phyloP scores from a whole-genome alignment of 345 rosid genomes.

The Diplotaxis tenuifolia region DNA sequence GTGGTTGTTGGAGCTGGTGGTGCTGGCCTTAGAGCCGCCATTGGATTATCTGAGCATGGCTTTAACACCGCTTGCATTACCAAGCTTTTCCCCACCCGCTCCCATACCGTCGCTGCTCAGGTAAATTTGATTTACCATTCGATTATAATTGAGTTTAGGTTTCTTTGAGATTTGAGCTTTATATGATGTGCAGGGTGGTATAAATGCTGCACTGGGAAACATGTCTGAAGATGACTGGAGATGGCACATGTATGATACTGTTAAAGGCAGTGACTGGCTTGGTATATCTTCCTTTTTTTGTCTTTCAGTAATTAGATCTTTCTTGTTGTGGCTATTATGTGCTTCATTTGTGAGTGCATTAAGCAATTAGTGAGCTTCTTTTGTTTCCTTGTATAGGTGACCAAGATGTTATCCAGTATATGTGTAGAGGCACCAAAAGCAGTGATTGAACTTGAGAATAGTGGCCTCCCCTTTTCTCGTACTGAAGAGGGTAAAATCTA shows the following conservation, averaged over 20 bases:
- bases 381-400: constrained; percentile 57
- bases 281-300: constrained; percentile 13
- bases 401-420: constrained; percentile 94
- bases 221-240: constrained; percentile 99
- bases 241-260: constrained; percentile 99
- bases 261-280: constrained; percentile 99
- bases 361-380: constrained; percentile 4
- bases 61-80: constrained; percentile 97
- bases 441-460: constrained; percentile 91
- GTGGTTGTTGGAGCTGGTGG: constrained; percentile 99
- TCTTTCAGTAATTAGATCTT: not conserved
- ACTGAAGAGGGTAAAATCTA: constrained; percentile 93
- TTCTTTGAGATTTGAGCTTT: constrained; percentile 10
- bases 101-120: constrained; percentile 99
- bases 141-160: not conserved
- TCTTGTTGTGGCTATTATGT: not conserved
- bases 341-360: not conserved
- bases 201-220: constrained; percentile 96
- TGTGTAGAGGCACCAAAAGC: constrained; percentile 99
- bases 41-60: constrained; percentile 97
- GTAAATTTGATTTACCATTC: not conserved
- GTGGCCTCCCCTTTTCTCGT: constrained; percentile 92
- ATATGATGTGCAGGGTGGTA: constrained; percentile 69
- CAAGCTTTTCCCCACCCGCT: constrained; percentile 95
- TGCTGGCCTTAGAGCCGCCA: constrained; percentile 94